Base-by-base conservation (phyloP, 176 grass and related monocot genomes). In the Phyllostachys edulis region DNA sequence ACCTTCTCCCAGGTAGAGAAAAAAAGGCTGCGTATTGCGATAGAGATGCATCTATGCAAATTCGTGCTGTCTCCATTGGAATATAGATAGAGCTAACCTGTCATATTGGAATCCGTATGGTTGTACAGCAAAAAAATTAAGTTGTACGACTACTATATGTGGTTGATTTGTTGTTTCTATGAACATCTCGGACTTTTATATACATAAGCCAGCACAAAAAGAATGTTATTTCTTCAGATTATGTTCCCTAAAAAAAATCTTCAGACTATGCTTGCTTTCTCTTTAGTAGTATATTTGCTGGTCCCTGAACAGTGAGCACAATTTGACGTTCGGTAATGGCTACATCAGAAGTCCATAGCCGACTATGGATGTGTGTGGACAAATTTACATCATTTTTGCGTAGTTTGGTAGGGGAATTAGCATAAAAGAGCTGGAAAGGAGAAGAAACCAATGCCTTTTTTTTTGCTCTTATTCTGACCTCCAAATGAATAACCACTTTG, bases 11-110 rank as follows among this genome's bases (percentile, higher is more conserved):
- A 61, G 50, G 55, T 63, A 34, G 49, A 70, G 27, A 52, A 50
- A 49, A 50, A 54, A 82, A 77, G 18, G 65, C 49, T 68, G 52
- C 23, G 9, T 37, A 24, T 77, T 41, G 51, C n/a, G 64, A 77
- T 88, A 88, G 79, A 61, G 72, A 82, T 70, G 79, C 63, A 82
- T 82, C 79, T 70, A 39, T 27, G 66, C 4, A 44, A 70, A 50
- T 62, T 49, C 64, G 0, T 63, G 4, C n/a, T 77, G 41, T 63
- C 72, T 82, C 79, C 36, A 9, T 20, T 44, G 26, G 52, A 62
- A 71, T 71, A 69, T 36, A 52, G 29, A 66, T 67, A 39, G 32
- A 38, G 65, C 36, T 80, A 42, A 56, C 64, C 49, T 56, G 10
- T 34, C 18, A 29, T 68, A 10, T 26, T 26, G 32, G 32, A 80